Conservation (phyloP, 106 monocot species). For the Iris macrosiphon region DNA sequence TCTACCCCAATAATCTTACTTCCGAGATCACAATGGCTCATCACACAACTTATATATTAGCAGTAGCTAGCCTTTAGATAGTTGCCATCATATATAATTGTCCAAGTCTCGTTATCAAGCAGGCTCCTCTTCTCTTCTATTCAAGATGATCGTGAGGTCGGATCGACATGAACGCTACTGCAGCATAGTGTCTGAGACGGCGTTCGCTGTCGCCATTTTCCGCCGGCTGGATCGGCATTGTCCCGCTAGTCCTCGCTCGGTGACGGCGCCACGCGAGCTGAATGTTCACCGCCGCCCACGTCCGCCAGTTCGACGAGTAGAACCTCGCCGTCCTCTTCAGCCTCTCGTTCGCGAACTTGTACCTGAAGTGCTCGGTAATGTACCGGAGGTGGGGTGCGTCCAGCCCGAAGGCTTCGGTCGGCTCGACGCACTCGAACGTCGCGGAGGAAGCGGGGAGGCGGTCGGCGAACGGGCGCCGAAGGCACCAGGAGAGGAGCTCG, state of each 20-base stretch:
- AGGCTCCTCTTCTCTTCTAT: too few species aligned
- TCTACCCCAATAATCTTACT: too few species aligned
- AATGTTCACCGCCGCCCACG: conserved; percentile 89
- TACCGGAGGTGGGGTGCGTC: conserved; percentile 61
- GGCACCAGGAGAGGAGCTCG: conserved; percentile 93
- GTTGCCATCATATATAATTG: too few species aligned
- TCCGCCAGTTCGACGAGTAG: conserved; percentile 86
- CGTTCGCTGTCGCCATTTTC: conserved; percentile 33
- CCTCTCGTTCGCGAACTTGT: conserved; percentile 83
- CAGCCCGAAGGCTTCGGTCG: conserved; percentile 69
- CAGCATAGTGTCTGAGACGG: conserved; percentile 57
- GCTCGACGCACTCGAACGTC: conserved; percentile 52
- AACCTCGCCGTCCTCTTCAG: conserved; percentile 75
- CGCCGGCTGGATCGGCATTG: not conserved
- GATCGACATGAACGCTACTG: conserved; percentile 83
- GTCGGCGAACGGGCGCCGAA: conserved; percentile 73
- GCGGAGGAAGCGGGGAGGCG: conserved; percentile 72
- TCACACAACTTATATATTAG: too few species aligned
- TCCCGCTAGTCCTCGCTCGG: conserved; percentile 19
- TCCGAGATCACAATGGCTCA: too few species aligned
- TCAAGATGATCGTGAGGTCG: conserved; percentile 85
- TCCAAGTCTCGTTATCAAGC: too few species aligned
- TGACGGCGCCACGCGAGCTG: conserved; percentile 74
- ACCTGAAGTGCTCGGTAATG: conserved; percentile 89
- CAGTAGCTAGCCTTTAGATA: too few species aligned